Percentiles rank a stretch among this genome's conserved stretches.
These are phyloP conservation scores for Candida cerambycidarum DNA, from an alignment of 805 yeast genomes.

Conservation along the genomic window DNA sequence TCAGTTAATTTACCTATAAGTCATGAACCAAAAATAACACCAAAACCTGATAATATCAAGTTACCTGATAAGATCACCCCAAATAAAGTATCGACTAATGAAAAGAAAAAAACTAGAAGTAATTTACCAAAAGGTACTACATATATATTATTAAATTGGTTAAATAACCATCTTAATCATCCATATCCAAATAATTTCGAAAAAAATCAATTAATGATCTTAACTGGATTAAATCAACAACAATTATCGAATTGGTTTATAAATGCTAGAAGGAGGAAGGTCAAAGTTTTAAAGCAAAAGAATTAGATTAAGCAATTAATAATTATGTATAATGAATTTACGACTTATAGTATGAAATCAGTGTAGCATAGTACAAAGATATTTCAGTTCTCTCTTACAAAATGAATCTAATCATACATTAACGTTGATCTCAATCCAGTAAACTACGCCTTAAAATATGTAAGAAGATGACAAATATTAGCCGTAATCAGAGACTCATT, in stretches of 20 bases:
- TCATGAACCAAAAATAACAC: background rate
- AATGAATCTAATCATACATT: no score
- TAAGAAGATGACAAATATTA: no score
- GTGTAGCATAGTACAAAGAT: no score
- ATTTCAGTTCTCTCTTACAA: no score
- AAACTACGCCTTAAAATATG: no score
- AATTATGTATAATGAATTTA: slow-evolving; percentile 4
- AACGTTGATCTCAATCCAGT: no score
- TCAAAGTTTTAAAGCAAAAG: slow-evolving; percentile 43
- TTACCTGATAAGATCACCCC: slow-evolving; percentile 8
- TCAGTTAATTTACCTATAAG: background rate
- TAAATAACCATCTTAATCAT: slow-evolving; percentile 68
- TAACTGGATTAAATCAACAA: slow-evolving; percentile 77
- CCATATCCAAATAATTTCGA: slow-evolving; percentile 86
- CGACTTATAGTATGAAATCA: background rate
- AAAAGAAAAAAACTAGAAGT: slow-evolving; percentile 50
- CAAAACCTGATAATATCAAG: slow-evolving; percentile 4
- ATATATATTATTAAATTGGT: slow-evolving; percentile 69
- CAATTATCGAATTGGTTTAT: slow-evolving; percentile 88
- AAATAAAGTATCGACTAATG: slow-evolving; percentile 9
- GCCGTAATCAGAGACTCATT: no score
- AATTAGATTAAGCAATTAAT: background rate
- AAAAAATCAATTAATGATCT: slow-evolving; percentile 63
- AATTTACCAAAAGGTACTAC: slow-evolving; percentile 81
- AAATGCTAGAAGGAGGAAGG: slow-evolving; percentile 77